Evolutionary conservation across 2,329 filamentous ascomycete species (phyloP).

Genomic region (Septoria linicola): DNA sequence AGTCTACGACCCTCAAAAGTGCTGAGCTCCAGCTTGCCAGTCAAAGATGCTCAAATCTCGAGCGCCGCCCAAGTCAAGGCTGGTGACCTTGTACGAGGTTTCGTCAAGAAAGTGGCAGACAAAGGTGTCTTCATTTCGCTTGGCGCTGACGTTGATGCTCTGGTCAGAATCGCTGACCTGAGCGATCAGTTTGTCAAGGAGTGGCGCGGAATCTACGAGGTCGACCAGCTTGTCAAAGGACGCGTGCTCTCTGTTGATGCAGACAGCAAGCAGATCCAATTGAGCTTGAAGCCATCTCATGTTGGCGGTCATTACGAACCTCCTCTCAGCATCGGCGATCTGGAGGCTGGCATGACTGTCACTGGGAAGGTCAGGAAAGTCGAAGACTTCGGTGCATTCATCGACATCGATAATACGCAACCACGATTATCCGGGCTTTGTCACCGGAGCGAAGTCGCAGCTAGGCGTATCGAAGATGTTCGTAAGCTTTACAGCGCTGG

Average conservation of each 20-base stretch:
- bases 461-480: slow-evolving; percentile 78
- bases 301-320: slow-evolving; percentile 76
- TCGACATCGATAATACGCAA: slow-evolving; percentile 77
- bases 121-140: slow-evolving; percentile 86
- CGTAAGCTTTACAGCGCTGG: slow-evolving; percentile 85
- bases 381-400: slow-evolving; percentile 91
- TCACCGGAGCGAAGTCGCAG: slow-evolving; percentile 88
- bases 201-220: slow-evolving; percentile 85
- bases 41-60: slow-evolving; percentile 78
- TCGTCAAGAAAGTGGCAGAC: slow-evolving; percentile 85
- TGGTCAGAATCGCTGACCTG: slow-evolving; percentile 82
- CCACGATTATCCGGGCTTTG: slow-evolving; percentile 89
- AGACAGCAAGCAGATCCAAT: slow-evolving; percentile 69
- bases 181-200: slow-evolving; percentile 92
- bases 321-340: slow-evolving; percentile 70
- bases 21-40: slow-evolving; percentile 76
- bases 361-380: slow-evolving; percentile 92
- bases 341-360: slow-evolving; percentile 76
- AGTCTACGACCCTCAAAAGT: slow-evolving; percentile 86
- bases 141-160: slow-evolving; percentile 75
- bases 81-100: slow-evolving; percentile 82
- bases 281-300: slow-evolving; percentile 83
- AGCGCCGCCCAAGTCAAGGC: slow-evolving; percentile 68
- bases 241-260: slow-evolving; percentile 73
- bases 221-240: slow-evolving; percentile 87